phyloP scores from a whole-genome alignment of 805 yeast genomes.

The Tetrapisispora fleetii region DNA sequence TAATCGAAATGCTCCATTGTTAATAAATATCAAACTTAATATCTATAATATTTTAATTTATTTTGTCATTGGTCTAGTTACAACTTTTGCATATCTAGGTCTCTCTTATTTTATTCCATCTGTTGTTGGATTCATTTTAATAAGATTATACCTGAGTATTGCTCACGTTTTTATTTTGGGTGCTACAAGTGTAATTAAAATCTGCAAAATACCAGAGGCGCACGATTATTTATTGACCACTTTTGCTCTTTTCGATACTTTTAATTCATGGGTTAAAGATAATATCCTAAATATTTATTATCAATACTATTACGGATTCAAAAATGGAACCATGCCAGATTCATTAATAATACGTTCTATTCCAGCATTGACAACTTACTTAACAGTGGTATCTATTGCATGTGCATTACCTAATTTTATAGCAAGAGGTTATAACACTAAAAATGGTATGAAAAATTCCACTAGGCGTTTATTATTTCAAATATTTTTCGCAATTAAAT shows the following conservation, averaged over 20 bases:
- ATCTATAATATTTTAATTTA: constrained; percentile 17
- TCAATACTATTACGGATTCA: constrained; percentile 13
- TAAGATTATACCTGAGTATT: constrained; percentile 12
- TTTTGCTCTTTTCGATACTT: constrained; percentile 2
- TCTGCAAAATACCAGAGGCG: constrained; percentile 2
- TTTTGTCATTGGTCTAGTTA: constrained; percentile 21
- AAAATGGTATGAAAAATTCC: constrained; percentile 22
- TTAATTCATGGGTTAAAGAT: constrained; percentile 10
- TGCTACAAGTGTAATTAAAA: constrained; percentile 5
- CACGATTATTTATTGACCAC: constrained; percentile 3
- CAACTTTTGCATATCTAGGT: constrained; percentile 31
- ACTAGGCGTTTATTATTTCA: constrained; percentile 42
- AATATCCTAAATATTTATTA: constrained; percentile 6
- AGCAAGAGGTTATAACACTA: constrained; percentile 19
- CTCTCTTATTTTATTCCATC: constrained; percentile 41
- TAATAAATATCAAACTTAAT: constrained; percentile 19
- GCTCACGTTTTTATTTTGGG: constrained; percentile 9
- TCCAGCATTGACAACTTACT: constrained; percentile 23
- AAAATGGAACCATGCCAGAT: constrained; percentile 11
- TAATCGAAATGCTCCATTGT: constrained; percentile 20
- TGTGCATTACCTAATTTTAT: constrained; percentile 19
- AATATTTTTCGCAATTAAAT: constrained; percentile 42
- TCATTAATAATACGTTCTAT: constrained; percentile 20
- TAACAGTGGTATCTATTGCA: constrained; percentile 16
- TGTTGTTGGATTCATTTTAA: constrained; percentile 31